These are phyloP conservation scores for Venturia oleaginea DNA, from an alignment of 2,329 filamentous ascomycete species.

Conservation along the genomic window DNA sequence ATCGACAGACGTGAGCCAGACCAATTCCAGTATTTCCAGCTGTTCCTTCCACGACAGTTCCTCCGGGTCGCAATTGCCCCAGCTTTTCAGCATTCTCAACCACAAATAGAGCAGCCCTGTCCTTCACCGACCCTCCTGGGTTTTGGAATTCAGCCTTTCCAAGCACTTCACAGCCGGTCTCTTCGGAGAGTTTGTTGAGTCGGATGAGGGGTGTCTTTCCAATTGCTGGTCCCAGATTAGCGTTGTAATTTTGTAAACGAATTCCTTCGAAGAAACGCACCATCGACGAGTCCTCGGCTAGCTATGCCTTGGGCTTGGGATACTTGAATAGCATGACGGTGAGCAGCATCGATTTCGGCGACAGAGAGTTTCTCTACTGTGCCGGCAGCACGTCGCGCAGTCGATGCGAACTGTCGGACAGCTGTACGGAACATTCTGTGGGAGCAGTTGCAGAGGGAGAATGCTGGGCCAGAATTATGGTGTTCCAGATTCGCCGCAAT, in stretches of 20 bases:
- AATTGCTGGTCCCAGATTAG: conserved; percentile 58
- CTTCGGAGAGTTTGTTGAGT: conserved; percentile 74
- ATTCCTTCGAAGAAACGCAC: conserved; percentile 39
- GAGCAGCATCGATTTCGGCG: conserved; percentile 39
- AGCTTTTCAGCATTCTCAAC: conserved; percentile 88
- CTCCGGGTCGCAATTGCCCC: conserved; percentile 72
- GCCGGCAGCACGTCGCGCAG: conserved; percentile 43
- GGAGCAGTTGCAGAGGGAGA: neutral
- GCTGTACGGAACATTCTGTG: conserved; percentile 58
- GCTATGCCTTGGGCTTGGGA: conserved; percentile 73
- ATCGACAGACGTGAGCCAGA: conserved; percentile 89
- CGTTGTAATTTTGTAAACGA: conserved; percentile 7
- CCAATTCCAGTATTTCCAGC: conserved; percentile 98
- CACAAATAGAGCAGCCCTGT: conserved; percentile 88
- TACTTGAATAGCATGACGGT: conserved; percentile 59
- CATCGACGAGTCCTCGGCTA: conserved; percentile 66
- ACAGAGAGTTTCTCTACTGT: conserved; percentile 28
- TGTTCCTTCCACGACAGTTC: conserved; percentile 93
- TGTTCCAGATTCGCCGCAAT: neutral
- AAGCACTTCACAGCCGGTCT: conserved; percentile 88
- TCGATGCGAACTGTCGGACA: conserved; percentile 57
- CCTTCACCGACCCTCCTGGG: conserved; percentile 91
- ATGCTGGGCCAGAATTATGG: neutral
- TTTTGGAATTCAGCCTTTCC: conserved; percentile 99
- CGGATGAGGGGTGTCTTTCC: conserved; percentile 94